Evolutionary conservation across 495 filamentous ascomycete genomes (phyloP).

Genomic region (Penicillium macrosclerotiorum): DNA sequence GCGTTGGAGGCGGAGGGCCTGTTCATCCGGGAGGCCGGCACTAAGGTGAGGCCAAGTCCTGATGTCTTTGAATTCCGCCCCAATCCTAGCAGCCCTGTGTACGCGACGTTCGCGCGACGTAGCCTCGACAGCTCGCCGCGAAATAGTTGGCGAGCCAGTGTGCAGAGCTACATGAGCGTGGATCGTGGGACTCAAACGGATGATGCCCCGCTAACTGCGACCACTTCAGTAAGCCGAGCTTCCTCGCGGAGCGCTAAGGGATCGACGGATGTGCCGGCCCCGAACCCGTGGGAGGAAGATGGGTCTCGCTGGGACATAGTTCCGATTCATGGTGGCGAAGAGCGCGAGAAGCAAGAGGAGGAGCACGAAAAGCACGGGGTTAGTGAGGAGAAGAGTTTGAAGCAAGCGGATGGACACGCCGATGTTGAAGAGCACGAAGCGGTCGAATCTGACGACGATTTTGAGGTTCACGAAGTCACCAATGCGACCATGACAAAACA

Average conservation of each 20-base stretch:
- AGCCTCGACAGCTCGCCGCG: conserved; percentile 61
- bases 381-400: conserved; percentile 1
- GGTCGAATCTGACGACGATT: conserved; percentile 30
- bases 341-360: conserved; percentile 1
- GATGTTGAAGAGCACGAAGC: conserved; percentile 20
- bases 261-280: conserved; percentile 40
- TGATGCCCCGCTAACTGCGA: conserved; percentile 48
- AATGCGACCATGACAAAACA: conserved; percentile 46
- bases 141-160: conserved; percentile 65
- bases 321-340: conserved; percentile 29
- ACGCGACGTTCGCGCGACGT: conserved; percentile 60
- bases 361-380: neutral
- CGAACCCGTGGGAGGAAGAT: conserved; percentile 25
- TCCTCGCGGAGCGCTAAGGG: conserved; percentile 45
- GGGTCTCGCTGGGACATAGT: conserved; percentile 34
- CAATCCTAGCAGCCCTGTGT: conserved; percentile 73
- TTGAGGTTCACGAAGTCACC: conserved; percentile 43
- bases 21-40: conserved; percentile 82
- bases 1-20: conserved; percentile 81
- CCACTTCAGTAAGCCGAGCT: conserved; percentile 39
- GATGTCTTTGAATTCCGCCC: conserved; percentile 81
- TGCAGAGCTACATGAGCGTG: conserved; percentile 63
- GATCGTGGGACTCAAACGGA: conserved; percentile 60
- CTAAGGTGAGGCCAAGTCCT: conserved; percentile 61
- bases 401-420: neutral